Evolutionary conservation across 805 yeast genomes (phyloP), one percentile per base, ranked within the genome.

Genomic region (Cyberlindnera samutprakarnensis): DNA sequence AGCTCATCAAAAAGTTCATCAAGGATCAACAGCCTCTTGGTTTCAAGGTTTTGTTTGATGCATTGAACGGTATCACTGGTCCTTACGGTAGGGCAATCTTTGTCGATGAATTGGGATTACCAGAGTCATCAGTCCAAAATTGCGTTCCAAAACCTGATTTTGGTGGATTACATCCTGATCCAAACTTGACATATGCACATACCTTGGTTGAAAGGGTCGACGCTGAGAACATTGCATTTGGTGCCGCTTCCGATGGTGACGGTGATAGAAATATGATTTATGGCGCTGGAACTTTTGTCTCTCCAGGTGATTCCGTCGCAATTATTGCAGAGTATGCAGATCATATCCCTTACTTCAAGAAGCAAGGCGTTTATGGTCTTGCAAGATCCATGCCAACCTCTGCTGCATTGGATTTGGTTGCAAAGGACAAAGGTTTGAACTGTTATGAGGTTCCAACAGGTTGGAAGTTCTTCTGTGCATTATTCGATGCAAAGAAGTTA

Each of bases 211-310:
- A 74, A 21, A 70, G 71, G 42, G 98, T 90, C n/a, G 96, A 92
- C 52, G 53, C 59, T 14, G 82, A 82, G 37, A 62, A 75, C 37
- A 83, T 88, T 44, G 83, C 90, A 7, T 90, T 90, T 56, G 98
- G 98, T 42, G 97, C 97, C 23, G 97, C 97, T 7, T 82, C 95
- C n/a, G 98, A 86, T 55, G 98, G 98, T 59, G 98, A 90, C 50
- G 98, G 98, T 58, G 98, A 90, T 56, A 77, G 98, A 64, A 90
- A 90, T 59, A 90, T 90, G 98, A 90, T 90, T 51, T 92, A 92
- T 58, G 98, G 98, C 38, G 86, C 85, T 25, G 81, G 81, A 28
- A 73, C 96, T 3, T 90, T 90, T 59, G 97, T 90, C 11, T 87
- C 96, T 2, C 98, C 98, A 7, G 97, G 98, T 55, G 98, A 90